These are phyloP conservation scores for Xylariales sp. DNA, from an alignment of 2,329 filamentous ascomycete species.

Conservation along the genomic window DNA sequence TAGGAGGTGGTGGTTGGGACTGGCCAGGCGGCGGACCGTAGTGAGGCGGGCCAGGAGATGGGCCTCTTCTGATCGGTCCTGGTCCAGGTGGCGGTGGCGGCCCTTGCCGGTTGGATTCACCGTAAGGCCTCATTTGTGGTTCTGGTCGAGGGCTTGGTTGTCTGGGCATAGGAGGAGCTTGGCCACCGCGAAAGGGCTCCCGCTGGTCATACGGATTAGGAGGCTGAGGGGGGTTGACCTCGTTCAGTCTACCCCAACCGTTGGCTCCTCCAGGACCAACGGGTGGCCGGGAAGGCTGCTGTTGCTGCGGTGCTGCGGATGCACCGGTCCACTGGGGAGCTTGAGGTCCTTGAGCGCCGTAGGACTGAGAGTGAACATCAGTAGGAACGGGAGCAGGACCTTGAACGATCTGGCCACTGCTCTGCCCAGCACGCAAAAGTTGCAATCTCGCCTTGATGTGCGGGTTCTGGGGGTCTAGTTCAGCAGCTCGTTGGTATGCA, in stretches of 20 bases:
- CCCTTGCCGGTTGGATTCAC: conserved; percentile 56
- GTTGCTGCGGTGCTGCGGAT: conserved; percentile 55
- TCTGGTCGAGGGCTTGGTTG: conserved; percentile 76
- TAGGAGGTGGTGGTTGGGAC: conserved; percentile 38
- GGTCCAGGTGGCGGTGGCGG: conserved; percentile 38
- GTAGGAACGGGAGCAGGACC: conserved; percentile 78
- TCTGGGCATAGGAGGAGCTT: conserved; percentile 61
- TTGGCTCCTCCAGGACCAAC: conserved; percentile 54
- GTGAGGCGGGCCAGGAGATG: conserved; percentile 50
- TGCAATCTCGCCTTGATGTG: conserved; percentile 96
- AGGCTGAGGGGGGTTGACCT: conserved; percentile 74
- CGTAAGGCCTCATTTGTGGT: conserved; percentile 64
- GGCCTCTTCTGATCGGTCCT: conserved; percentile 45
- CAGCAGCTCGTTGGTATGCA: conserved; percentile 89
- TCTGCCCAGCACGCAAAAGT: conserved; percentile 76
- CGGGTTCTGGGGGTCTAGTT: conserved; percentile 87
- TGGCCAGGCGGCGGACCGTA: conserved; percentile 45
- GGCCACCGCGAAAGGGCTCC: conserved; percentile 66
- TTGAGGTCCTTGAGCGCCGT: conserved; percentile 79
- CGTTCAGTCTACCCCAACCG: conserved; percentile 59
- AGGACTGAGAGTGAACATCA: conserved; percentile 92
- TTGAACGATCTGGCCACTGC: conserved; percentile 66
- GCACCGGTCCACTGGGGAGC: conserved; percentile 81
- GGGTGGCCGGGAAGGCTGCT: conserved; percentile 44
- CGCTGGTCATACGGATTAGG: conserved; percentile 79